phyloP scores from a whole-genome alignment of 1,284 basidiomycete species.

The Apiotrichum veenhuisii region DNA sequence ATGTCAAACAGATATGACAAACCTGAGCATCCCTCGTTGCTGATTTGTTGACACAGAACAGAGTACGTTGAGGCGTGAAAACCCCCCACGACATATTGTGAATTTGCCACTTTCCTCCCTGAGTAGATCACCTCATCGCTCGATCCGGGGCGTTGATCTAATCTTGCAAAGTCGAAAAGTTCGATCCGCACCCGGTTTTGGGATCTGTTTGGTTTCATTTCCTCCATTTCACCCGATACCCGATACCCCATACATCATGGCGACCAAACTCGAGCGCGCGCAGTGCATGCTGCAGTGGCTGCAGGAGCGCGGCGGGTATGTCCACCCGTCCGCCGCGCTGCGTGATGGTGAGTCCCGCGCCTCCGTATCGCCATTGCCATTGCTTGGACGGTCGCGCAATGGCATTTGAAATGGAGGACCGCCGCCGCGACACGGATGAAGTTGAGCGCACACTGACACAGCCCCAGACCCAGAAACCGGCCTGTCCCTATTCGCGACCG shows the following conservation, averaged over 20 bases:
- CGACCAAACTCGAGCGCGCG: constrained; percentile 7
- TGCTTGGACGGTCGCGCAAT: too few relatives aligned
- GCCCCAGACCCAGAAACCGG: constrained; percentile 53
- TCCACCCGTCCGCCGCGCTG: constrained; percentile 17
- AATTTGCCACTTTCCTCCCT: neutral
- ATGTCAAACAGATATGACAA: too few relatives aligned
- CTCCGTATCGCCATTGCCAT: too few relatives aligned
- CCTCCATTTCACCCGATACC: neutral
- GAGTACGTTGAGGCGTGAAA: too few relatives aligned
- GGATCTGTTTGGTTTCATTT: neutral
- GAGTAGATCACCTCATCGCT: neutral
- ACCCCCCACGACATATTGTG: neutral
- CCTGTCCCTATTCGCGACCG: constrained; percentile 57
- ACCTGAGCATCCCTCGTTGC: too few relatives aligned
- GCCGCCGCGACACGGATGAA: too few relatives aligned
- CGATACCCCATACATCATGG: constrained; percentile 1
- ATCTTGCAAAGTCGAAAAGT: constrained; percentile 7
- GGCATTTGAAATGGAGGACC: too few relatives aligned
- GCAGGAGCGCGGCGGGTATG: constrained; percentile 1
- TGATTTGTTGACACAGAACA: too few relatives aligned
- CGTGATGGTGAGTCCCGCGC: constrained; percentile 49
- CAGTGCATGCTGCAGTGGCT: constrained; percentile 11
- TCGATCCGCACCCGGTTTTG: too few relatives aligned
- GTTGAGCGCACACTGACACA: neutral
- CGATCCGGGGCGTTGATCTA: neutral